Base-by-base conservation (phyloP, 2,329 filamentous ascomycete species). In the Fusarium caatingaense region DNA sequence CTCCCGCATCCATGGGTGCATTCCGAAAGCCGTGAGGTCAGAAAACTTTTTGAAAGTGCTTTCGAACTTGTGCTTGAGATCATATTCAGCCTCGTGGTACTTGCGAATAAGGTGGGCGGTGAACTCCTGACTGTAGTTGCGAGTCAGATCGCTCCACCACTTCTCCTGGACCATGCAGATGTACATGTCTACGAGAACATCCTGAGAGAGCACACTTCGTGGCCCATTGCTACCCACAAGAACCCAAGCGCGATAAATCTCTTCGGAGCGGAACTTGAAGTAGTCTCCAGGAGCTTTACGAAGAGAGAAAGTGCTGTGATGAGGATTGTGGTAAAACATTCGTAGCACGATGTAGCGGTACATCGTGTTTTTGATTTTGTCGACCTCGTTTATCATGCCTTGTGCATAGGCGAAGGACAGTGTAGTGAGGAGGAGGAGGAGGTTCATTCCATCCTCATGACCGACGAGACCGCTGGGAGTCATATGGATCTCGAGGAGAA, bases 241-340 rank as follows among this genome's bases (percentile, higher is more conserved):
- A 2, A 42, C 10, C 71, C 74, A 77, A 3, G 71, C 50, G 5
- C 64, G 73, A 18, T 74, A 74, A 8, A 77, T 56, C 41, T 77
- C 75, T 28, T 72, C 67, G 3, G 74, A 74, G 9, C 73, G 68
- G 34, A 65, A 76, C 8, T 56, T 20, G 40, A 64, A 72, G 46
- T 77, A 70, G 18, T 30, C 40, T 3, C 50, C 10, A 11, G 64
- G 56, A 11, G 41, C 40, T 3, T 55, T 9, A 16, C 64, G 56
- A 21, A 71, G 60, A 30, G 21, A 18, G 13, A 41, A 58, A 1
- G 21, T 8, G 0, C 18, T 21, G n/a, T 23, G 2, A 8, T 56
- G 68, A 3, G 74, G 74, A 42, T 76, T 72, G 49, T 62, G 63
- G 23, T 68, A 54, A 28, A 74, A 69, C 60, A 77, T 56, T n/a